Base-by-base conservation (phyloP, 192 early-diverging fungal species). In the Podila epigama region DNA sequence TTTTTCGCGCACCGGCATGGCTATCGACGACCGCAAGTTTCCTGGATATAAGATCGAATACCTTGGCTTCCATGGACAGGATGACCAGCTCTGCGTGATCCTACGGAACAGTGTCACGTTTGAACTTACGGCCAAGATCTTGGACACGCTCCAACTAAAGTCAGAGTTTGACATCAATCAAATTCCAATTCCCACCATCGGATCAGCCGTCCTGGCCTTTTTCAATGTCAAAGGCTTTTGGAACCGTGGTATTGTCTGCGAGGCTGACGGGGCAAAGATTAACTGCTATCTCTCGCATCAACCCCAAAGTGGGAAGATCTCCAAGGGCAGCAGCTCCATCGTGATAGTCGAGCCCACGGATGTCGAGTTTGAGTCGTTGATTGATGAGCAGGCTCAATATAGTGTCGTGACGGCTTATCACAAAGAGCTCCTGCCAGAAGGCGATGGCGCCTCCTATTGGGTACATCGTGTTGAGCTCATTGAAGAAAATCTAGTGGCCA, bases 1-100 rank as follows among this genome's bases (percentile, higher is more conserved):
- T 36, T 77, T 77, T 44, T 60, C 66, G 2, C 67, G 68, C n/a
- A 77, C 73, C n/a, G 73, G 73, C 12, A 77, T 77, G 73, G 73
- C 73, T 1, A 77, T 77, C 20, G 73, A 77, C 27, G 73, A 77
- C 51, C 60, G 60, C 3, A 77, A 77, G 20, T 77, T 77, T 40
- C 66, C 66, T 13, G 73, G 66, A 27, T 63, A 58, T 55, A 77
- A 68, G 39, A 68, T 77, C 31, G 73, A 77, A 32, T 40, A 68
- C n/a, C 50, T 77, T 22, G 73, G 61, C 27, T 77, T 77, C 40
- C 51, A 63, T 36, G 53, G 53, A 6, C 73, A 68, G 36, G 73
- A 77, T 40, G 66, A 77, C 36, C 66, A 77, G 55, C 66, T 77
- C 7, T 48, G 62, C 27, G 73, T 77, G 13, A 63, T 77, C 3